A percentile compares a stretch with the other conserved stretches of the same genome.
phyloP scores from a whole-genome alignment of 768 basidiomycete genomes.

The Psilocybe tampanensis region DNA sequence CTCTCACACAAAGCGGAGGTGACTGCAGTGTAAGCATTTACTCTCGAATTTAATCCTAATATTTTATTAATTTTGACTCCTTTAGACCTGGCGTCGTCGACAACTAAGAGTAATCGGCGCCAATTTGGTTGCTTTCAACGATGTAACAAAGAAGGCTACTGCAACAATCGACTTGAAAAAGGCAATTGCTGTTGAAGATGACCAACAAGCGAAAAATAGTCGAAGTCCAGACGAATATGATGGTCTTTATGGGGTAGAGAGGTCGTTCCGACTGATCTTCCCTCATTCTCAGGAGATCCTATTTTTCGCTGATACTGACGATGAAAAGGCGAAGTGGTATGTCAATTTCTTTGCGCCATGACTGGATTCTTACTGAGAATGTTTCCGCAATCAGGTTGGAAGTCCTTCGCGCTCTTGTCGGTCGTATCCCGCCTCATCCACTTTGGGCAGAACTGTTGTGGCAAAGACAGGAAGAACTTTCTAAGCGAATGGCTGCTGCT shows the following conservation, averaged over 20 bases:
- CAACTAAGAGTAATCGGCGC: constrained; percentile 84
- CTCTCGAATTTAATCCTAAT: not conserved
- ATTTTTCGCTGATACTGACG: constrained; percentile 91
- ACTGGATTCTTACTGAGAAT: not conserved
- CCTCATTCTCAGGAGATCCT: constrained; percentile 75
- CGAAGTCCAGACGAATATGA: constrained; percentile 60
- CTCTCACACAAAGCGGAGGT: constrained; percentile 90
- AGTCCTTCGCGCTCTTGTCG: constrained; percentile 81
- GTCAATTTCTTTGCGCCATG: not conserved
- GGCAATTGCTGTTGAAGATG: constrained; percentile 76
- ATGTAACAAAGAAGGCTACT: constrained; percentile 88
- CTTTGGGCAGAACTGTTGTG: constrained; percentile 92
- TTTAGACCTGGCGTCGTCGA: constrained; percentile 80
- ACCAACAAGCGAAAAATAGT: constrained; percentile 57
- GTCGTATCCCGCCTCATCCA: constrained; percentile 89
- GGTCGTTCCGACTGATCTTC: constrained; percentile 86
- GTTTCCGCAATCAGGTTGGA: constrained; percentile 62
- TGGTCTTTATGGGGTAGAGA: constrained; percentile 68
- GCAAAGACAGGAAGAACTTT: constrained; percentile 70
- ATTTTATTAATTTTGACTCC: constrained; percentile 1
- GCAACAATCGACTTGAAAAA: constrained; percentile 91
- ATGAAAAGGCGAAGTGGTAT: constrained; percentile 86
- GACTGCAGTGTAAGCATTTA: constrained; percentile 79
- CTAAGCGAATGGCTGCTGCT: constrained; percentile 32
- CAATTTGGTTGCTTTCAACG: constrained; percentile 87